Evolutionary conservation across 345 rosid genomes (phyloP), one percentile per base, ranked within the genome.

Genomic region (Aquilaria sinensis): DNA sequence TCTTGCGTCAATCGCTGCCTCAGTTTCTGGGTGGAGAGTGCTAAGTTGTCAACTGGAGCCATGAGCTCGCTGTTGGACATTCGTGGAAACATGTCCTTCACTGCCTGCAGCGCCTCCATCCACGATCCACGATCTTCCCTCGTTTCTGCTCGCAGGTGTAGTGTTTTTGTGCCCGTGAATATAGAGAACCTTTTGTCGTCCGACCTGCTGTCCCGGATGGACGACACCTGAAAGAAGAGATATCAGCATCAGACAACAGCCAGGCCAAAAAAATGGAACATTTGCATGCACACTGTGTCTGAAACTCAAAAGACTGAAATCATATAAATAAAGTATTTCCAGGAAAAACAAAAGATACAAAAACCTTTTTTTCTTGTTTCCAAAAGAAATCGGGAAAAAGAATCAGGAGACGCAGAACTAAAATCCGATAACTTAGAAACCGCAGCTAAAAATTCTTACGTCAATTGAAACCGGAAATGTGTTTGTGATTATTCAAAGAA

Each of bases 161-260:
- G 83, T 76, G 89, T 82, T 77, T 91, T 94, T 4, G 97, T 88
- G 5, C 99, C 99, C 0, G 99, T 90, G 56, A 80, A 88, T 45
- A 94, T 91, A 0, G 97, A 94, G 71, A 94, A 94, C 55, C 93
- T 87, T 87, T 83, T 91, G 58, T 94, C 99, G 70, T 94, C 99
- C 16, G 99, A 86, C 73, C 80, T 84, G 68, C 96, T 91, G 69
- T 84, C 96, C 1, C 91, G 80, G 62, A 91, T 87, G 23, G 99
- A 85, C 6, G 87, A 82, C 29, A 82, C 87, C 87, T 82, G 67
- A 59, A 55, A 48, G 53, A 16, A 3, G 7, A 37, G 5, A 37
- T 37, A 37, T 37, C 5, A 37, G 43, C 43, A 1, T 37, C 43
- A 3, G 8, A 37, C 43, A 37, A 37, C 7, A 37, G 8, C 43